Base-by-base conservation (phyloP, 129 eudicot species). In the Mikania micrantha region DNA sequence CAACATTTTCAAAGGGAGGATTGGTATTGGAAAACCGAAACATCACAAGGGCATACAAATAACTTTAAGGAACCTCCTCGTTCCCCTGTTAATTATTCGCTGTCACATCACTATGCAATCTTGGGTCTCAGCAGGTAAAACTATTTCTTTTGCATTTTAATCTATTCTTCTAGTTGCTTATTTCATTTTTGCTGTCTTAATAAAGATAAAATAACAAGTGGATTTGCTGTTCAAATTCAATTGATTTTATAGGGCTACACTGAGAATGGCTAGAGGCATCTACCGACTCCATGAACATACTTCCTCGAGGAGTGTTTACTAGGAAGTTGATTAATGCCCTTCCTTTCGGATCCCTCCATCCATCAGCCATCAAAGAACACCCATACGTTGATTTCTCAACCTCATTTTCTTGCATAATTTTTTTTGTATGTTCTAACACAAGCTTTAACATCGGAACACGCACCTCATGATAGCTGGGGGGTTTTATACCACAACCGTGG, bases 91-190 rank as follows among this genome's bases (percentile, higher is more conserved):
- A 86, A 57, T 71, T 77, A 80, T 83, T 56, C 88, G 13, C 66
- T 93, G 73, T 93, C 98, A 3, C 96, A 87, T 78, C 96, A 93
- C 66, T 93, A 93, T 70, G 82, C 95, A 17, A 85, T 88, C 72
- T 84, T 93, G 81, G 98, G 98, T 66, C 98, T 93, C 70, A 86
- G 86, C 80, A 93, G 98, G 98, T 93, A 34, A 54, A 63, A 57
- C 25, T 49, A 7, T 56, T 9, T 45, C 11, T 65, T 34, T 19
- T 13, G 20, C 59, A 29, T 19, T 63, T 64, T 52, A 6, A 4
- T 36, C 22, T 47, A 0, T 49, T 6, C 9, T 62, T 48, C 16
- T 4, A 48, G 50, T 24, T 49, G 24, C 17, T 68, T 70, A 16
- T 16, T 70, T 31, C 16, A 10, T n/a, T 57, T n/a, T 42, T 24